Base-by-base conservation (phyloP, 108 stramenopile genomes). In the Nitzschia putrida region DNA sequence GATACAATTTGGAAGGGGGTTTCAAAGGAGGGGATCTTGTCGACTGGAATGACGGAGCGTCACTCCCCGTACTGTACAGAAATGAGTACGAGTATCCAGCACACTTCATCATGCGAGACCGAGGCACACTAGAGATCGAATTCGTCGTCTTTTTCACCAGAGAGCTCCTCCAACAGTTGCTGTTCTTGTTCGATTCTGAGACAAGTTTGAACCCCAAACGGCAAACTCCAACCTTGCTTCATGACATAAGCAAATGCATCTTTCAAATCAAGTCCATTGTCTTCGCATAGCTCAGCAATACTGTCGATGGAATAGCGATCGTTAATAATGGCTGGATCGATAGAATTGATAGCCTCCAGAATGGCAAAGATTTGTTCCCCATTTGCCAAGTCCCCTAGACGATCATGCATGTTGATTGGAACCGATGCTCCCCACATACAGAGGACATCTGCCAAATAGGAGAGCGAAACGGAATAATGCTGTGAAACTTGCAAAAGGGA, bases 321-420 rank as follows among this genome's bases (percentile, higher is more conserved):
- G 61, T 92, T 78, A 68, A 95, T 65, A 4, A 68, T 81, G 1
- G 77, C 86, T 16, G 87, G 57, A 76, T 95, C 94, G 56, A 92
- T 57, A 18, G 88, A 89, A 47, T 89, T 82, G 71, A 95, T 79
- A 29, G 94, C 94, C 63, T 95, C 94, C 25, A 91, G 71, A 13
- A 95, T 74, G 20, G 91, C 88, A 85, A 91, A 95, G 10, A 91
- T 91, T 57, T 91, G 90, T 57, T 95, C 91, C 22, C 91, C 94
- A n/a, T 88, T 95, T 7, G 89, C 91, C 80, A 95, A 71, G 64
- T 92, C 90, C 11, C 94, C 94, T 34, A 95, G 65, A 40, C 82
- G 78, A 47, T 87, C 78, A 50, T 74, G 39, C 6, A 80, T 66
- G 49, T 88, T 79, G 55, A 95, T 92, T 24, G 94, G 94, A 2